Conservation (phyloP, 495 filamentous ascomycete species). For the Lepraria neglecta region DNA sequence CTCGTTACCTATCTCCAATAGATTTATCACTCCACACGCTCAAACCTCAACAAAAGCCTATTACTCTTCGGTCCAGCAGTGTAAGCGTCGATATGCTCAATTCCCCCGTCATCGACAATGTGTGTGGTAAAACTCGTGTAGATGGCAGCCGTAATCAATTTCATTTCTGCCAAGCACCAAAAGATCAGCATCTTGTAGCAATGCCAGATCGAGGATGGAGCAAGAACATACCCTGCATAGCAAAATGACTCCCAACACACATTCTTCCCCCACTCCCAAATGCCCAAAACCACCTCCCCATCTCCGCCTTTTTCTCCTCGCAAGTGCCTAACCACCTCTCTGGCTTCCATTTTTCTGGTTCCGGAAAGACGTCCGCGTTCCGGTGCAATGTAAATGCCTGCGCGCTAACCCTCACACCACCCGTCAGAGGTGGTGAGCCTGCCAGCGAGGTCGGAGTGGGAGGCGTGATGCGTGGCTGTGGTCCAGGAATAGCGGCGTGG, state of each 20-base stretch:
- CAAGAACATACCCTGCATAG: slow-evolving; percentile 59
- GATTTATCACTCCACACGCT: slow-evolving; percentile 19
- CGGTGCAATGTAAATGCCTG: slow-evolving; percentile 67
- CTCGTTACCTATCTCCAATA: neutral
- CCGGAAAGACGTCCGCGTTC: slow-evolving; percentile 53
- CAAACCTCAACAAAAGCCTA: slow-evolving; percentile 43
- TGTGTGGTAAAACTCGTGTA: slow-evolving; percentile 62
- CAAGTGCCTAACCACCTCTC: slow-evolving; percentile 51
- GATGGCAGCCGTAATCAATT: slow-evolving; percentile 47
- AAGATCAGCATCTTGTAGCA: neutral
- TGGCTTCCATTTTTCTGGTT: slow-evolving; percentile 56
- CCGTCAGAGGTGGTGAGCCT: slow-evolving; percentile 49
- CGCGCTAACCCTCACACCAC: slow-evolving; percentile 61
- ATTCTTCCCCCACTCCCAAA: slow-evolving; percentile 79
- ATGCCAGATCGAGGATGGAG: too few relatives aligned
- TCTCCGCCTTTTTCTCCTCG: slow-evolving; percentile 43
- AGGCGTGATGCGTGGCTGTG: slow-evolving; percentile 69
- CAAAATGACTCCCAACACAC: slow-evolving; percentile 79
- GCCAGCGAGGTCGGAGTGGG: slow-evolving; percentile 44
- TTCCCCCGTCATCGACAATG: slow-evolving; percentile 49
- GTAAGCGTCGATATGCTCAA: slow-evolving; percentile 62
- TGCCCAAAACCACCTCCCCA: slow-evolving; percentile 72
- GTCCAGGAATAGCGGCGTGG: slow-evolving; percentile 67
- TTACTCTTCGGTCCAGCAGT: slow-evolving; percentile 51
- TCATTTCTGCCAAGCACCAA: slow-evolving; percentile 36